Base-by-base conservation (phyloP, 495 filamentous ascomycete genomes). In the Astrothelium macrocarpum region DNA sequence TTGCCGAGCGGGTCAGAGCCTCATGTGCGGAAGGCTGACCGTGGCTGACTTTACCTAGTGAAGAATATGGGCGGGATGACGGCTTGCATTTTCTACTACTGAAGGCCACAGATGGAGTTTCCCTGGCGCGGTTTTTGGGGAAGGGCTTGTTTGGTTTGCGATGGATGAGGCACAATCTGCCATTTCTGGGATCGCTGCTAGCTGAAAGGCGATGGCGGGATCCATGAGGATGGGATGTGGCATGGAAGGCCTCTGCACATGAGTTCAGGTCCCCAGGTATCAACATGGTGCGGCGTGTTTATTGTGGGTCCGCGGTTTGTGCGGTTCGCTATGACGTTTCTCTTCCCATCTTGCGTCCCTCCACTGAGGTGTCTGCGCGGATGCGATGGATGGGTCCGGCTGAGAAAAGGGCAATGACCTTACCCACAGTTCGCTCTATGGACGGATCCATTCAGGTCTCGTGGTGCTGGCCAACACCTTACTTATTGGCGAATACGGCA, bases 291-390 rank as follows among this genome's bases (percentile, higher is more conserved):
- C 49, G 25, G 49, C 49, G 20, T n/a, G 9, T 49, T 49, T 20
- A 18, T 12, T 49, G 20, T 12, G 20, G 49, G 20, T 20, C 20
- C 23, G 20, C 12, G 20, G 10, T 23, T 49, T 23, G 1, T 29
- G 25, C 25, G 49, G 49, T 56, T 56, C 49, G 49, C 49, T 20
- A 56, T 56, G 49, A 56, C 49, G 49, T 56, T 39, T 5, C 34
- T n/a, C 34, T 39, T 14, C 34, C 14, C 49, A 9, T 56, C 49
- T 3, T 20, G 11, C 25, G 11, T 7, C 25, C 20, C 11, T 5
- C 20, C 7, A 28, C 49, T 20, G 5, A 29, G 25, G 5, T 56
- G 23, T n/a, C n/a, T n/a, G n/a, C n/a, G n/a, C n/a, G n/a, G n/a
- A n/a, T n/a, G n/a, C n/a, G n/a, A 56, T 25, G 49, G 49, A 16